Conservation (phyloP, 805 yeast species). For the Kurtzmaniella cleridarum region DNA sequence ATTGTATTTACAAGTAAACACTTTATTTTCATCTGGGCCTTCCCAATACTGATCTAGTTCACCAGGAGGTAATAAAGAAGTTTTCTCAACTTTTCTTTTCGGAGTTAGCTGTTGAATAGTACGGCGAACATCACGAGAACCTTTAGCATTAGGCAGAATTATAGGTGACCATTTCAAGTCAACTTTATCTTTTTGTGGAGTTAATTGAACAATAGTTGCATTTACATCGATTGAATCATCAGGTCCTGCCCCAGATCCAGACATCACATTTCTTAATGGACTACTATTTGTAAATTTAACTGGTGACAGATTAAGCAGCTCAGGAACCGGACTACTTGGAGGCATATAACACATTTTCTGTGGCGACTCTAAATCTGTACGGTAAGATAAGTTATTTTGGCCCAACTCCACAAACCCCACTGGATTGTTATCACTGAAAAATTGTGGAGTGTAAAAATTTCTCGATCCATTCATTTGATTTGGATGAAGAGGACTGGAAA, state of each 20-base stretch:
- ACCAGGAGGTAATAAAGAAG: slow-evolving; percentile 81
- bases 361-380: no score
- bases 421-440: slow-evolving; percentile 28
- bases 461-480: slow-evolving; percentile 13
- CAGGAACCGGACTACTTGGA: no score
- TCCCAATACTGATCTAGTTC: slow-evolving; percentile 76
- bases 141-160: slow-evolving; percentile 31
- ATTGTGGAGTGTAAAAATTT: slow-evolving; percentile 34
- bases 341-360: no score
- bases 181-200: slow-evolving; percentile 32
- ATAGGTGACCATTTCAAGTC: slow-evolving; percentile 42
- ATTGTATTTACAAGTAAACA: slow-evolving; percentile 69
- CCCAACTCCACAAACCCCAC: background rate
- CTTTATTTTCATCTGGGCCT: slow-evolving; percentile 71
- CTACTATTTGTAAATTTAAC: slow-evolving; percentile 16
- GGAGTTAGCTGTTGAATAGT: slow-evolving; percentile 44
- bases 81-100: slow-evolving; percentile 44
- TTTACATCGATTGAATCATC: slow-evolving; percentile 36
- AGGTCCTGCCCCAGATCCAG: no score
- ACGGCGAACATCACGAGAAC: slow-evolving; percentile 15
- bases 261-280: slow-evolving; percentile 12
- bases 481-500: slow-evolving; percentile 22
- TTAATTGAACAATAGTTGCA: slow-evolving; percentile 35
- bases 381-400: background rate
- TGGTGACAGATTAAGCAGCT: slow-evolving; percentile 25